Conservation (phyloP, 1,139 yeast genomes). For the Pichia kudriavzevii region DNA sequence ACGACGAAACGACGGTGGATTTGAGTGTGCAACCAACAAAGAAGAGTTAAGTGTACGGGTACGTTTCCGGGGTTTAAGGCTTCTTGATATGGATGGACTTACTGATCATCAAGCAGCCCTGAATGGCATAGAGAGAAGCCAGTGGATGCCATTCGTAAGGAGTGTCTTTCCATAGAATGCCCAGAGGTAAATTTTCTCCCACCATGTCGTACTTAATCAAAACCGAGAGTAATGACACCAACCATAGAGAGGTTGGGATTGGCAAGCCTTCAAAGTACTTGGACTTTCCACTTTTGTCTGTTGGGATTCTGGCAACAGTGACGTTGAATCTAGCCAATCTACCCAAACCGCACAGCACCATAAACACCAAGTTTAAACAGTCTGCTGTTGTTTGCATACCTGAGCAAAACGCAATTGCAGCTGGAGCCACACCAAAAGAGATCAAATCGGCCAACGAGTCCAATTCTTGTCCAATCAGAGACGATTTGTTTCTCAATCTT, state of each 20-base stretch:
- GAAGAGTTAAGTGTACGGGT: not conserved
- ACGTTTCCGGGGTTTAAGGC: conserved; percentile 52
- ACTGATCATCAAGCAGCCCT: conserved; percentile 89
- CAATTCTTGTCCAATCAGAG: conserved; percentile 94
- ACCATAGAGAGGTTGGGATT: conserved; percentile 75
- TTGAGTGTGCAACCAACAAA: too few relatives aligned
- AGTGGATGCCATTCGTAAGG: conserved; percentile 70
- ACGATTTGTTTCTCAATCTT: conserved; percentile 82
- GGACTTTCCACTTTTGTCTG: conserved; percentile 75
- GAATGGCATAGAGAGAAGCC: conserved; percentile 55
- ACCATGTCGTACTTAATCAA: conserved; percentile 44
- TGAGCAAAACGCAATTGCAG: conserved; percentile 82
- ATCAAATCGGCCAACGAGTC: conserved; percentile 93
- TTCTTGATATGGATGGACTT: conserved; percentile 89
- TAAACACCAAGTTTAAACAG: conserved; percentile 65
- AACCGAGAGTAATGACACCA: conserved; percentile 67
- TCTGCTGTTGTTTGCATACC: conserved; percentile 85
- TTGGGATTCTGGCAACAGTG: conserved; percentile 86
- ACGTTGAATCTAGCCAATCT: conserved; percentile 93
- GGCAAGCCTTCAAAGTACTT: conserved; percentile 91
- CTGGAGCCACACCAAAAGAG: conserved; percentile 90
- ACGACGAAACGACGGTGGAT: too few relatives aligned
- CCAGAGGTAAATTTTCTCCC: conserved; percentile 51
- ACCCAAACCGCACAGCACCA: conserved; percentile 90
- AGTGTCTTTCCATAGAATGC: conserved; percentile 46